Base-by-base conservation (phyloP, 1,284 basidiomycete genomes). In the Chiua sp. region DNA sequence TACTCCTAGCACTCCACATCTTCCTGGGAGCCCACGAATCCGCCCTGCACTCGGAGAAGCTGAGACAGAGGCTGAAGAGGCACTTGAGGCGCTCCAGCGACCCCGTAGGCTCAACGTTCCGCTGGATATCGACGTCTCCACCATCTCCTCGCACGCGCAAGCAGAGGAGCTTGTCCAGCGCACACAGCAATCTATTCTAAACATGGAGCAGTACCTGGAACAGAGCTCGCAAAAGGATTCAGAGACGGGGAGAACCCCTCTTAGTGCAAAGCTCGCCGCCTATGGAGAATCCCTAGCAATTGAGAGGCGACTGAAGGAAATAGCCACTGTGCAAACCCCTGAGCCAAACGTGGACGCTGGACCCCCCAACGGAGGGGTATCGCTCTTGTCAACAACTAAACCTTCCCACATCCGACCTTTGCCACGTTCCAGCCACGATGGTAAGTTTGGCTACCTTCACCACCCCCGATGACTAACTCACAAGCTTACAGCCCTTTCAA, bases 221-320 rank as follows among this genome's bases (percentile, higher is more conserved):
- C 74, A 61, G 55, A 51, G 63, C 69, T 64, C 61, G 63, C 63
- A 56, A 63, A 71, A 76, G 22, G 73, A 72, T 32, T 62, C 71
- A 1, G 76, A 75, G 46, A 73, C 77, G 11, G 85, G 82, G 3
- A 80, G 82, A 56, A 85, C 85, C 20, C 88, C 88, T 28, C 78
- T 98, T 22, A 92, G 92, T 61, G 93, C 92, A 37, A 87, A 87
- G 66, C 82, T 98, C 12, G 94, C 94, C 6, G 93, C 92, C 16
- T 95, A 94, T 67, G 95, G 95, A 2, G 91, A 96, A 73, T 93
- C 85, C 68, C 75, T 96, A 59, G 89, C 87, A 37, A 79, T 96
- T 33, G 93, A 95, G 76, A 79, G 88, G 62, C 87, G 83, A 73
- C 79, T 96, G 56, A 87, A 87, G 70, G 82, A 88, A 66, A 78